Evolutionary conservation across 1,284 basidiomycete genomes (phyloP).

Genomic region (Mycena sp.): DNA sequence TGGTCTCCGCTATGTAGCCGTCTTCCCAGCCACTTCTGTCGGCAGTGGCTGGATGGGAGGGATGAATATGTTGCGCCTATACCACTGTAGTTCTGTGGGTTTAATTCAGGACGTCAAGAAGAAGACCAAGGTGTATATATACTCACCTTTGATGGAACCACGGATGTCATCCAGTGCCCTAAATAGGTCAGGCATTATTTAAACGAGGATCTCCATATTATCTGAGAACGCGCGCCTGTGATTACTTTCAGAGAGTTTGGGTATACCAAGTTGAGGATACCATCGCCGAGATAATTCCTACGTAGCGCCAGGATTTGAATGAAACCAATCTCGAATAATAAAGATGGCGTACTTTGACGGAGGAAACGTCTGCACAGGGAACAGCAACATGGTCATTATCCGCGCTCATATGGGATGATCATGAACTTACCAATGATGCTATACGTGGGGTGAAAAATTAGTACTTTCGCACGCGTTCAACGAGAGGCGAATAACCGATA

Average conservation of each 20-base stretch:
- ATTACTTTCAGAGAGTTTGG: conserved; percentile 45
- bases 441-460: conserved; percentile 23
- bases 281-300: conserved; percentile 82
- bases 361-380: conserved; percentile 71
- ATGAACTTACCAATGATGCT: conserved; percentile 68
- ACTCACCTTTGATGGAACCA: conserved; percentile 74
- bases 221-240: conserved; percentile 55
- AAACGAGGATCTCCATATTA: not conserved
- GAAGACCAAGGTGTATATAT: not conserved
- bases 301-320: not conserved
- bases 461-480: conserved; percentile 4
- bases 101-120: not conserved
- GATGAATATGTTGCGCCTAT: conserved; percentile 66
- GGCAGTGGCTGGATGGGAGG: conserved; percentile 24
- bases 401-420: not conserved
- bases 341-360: conserved; percentile 69
- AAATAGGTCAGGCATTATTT: conserved; percentile 1
- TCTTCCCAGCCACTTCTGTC: not conserved
- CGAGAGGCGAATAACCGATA: conserved; percentile 59
- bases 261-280: conserved; percentile 57
- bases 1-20: no score
- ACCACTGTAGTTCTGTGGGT: conserved; percentile 67
- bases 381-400: conserved; percentile 24
- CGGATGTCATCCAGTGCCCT: conserved; percentile 85
- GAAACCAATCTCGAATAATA: not conserved